A percentile compares a stretch with the other conserved stretches of the same genome.
Conservation (phyloP, 257 asterid genomes). For the Forsythia suspensa region DNA sequence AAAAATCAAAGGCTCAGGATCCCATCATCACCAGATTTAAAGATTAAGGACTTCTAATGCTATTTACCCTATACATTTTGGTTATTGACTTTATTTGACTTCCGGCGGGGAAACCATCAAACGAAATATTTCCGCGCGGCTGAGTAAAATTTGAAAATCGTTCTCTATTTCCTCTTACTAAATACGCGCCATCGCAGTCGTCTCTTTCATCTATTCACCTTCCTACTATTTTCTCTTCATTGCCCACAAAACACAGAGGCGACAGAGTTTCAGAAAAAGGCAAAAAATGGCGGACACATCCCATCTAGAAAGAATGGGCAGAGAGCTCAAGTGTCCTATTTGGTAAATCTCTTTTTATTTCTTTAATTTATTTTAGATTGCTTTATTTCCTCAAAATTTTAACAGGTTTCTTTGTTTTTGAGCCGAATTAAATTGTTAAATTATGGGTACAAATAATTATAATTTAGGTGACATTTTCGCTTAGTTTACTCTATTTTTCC, state of each 20-base stretch:
- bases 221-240: not conserved
- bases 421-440: not conserved
- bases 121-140: slow-evolving; percentile 28
- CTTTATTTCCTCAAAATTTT: not conserved
- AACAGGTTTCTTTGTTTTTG: not conserved
- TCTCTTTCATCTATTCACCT: not conserved
- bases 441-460: not conserved
- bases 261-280: not conserved
- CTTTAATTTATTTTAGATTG: not conserved
- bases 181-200: not conserved
- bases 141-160: not conserved
- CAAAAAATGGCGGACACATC: slow-evolving; percentile 63
- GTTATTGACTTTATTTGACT: not conserved
- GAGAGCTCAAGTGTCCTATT: slow-evolving; percentile 98
- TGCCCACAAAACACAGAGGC: slow-evolving; percentile 3
- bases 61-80: too few relatives aligned
- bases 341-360: slow-evolving; percentile 47
- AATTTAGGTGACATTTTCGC: not conserved
- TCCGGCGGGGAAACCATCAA: slow-evolving; percentile 21
- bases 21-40: too few relatives aligned
- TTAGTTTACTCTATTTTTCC: not conserved
- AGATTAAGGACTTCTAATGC: too few relatives aligned
- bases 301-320: slow-evolving; percentile 89
- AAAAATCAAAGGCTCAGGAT: too few relatives aligned
- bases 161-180: not conserved